These are phyloP conservation scores for Nymphaea thermarum DNA, from an alignment of 164 flowering plant species.

Conservation along the genomic window DNA sequence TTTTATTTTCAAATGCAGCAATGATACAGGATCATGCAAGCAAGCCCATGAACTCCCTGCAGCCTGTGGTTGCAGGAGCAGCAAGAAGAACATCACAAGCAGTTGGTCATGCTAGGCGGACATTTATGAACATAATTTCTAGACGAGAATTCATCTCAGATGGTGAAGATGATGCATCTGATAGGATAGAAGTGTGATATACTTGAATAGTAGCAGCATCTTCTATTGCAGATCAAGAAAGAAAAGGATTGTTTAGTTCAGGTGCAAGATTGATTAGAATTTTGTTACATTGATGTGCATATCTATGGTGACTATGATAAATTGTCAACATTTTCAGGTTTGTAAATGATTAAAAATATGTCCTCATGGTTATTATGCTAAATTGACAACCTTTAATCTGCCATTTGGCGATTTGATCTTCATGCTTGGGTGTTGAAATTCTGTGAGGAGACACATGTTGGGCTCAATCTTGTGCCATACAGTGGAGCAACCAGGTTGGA, in stretches of 20 bases:
- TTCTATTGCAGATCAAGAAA: neutral
- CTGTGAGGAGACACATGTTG: no score
- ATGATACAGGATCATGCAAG: constrained; percentile 86
- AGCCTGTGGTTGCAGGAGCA: constrained; percentile 79
- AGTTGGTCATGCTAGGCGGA: constrained; percentile 66
- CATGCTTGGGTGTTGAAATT: no score
- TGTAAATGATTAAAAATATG: no score
- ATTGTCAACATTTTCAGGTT: no score
- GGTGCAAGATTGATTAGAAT: no score
- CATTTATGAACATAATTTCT: constrained; percentile 48
- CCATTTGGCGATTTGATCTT: no score
- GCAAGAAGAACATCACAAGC: constrained; percentile 81
- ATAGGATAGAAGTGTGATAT: constrained; percentile 29
- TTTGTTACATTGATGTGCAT: no score
- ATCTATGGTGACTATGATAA: no score
- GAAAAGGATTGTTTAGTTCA: neutral
- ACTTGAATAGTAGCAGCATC: neutral
- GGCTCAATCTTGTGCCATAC: no score
- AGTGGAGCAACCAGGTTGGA: no score
- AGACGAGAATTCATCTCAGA: constrained; percentile 32
- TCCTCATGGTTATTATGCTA: no score
- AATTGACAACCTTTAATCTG: no score
- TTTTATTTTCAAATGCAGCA: constrained; percentile 23
- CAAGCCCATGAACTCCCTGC: constrained; percentile 61
- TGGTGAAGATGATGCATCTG: constrained; percentile 22